Evolutionary conservation across 768 basidiomycete species (phyloP), one percentile per base, ranked within the genome.

Genomic region (Termitomyces sp.): DNA sequence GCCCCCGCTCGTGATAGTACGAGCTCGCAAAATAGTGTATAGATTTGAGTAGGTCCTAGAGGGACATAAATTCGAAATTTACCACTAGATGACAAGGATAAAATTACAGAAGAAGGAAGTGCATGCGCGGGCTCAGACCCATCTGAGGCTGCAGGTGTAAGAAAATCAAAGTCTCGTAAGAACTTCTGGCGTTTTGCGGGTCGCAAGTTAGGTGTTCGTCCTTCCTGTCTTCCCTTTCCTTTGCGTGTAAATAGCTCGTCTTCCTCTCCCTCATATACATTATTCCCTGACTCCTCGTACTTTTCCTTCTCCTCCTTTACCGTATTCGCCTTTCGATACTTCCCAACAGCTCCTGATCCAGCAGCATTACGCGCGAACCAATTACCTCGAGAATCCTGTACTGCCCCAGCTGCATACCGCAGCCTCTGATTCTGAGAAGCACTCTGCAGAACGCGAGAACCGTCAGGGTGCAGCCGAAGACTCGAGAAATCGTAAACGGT

Each of bases 301-400:
- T 57, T 55, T 18, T 57, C 60, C 37, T 60, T 47, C 54, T 67
- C 62, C 49, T 68, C 24, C 55, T 45, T 13, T 13, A 6, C 44
- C 11, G 15, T 12, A 12, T 45, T 45, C 36, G 65, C 62, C 22
- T 16, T 66, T 31, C 57, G 47, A 58, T 74, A 75, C 64, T 65
- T 72, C 64, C 71, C 74, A 65, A 82, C 75, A 3, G 65, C 75
- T 7, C 67, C 70, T 34, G 70, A 68, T 2, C 88, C 87, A 18
- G 81, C 86, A 2, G 87, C 88, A 65, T 89, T 86, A 36, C 67
- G 73, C 11, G 88, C 88, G 22, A 87, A 79, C 84, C 86, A 88
- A 60, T 86, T 86, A 13, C 82, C 84, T 49, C 81, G 76, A 2
- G 73, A 57, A 68, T 84, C 81, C 54, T 75, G 73, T 3, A 78